Evolutionary conservation across 2,329 filamentous ascomycete genomes (phyloP), one percentile per base, ranked within the genome.

Genomic region (Hypomyces rosellus): DNA sequence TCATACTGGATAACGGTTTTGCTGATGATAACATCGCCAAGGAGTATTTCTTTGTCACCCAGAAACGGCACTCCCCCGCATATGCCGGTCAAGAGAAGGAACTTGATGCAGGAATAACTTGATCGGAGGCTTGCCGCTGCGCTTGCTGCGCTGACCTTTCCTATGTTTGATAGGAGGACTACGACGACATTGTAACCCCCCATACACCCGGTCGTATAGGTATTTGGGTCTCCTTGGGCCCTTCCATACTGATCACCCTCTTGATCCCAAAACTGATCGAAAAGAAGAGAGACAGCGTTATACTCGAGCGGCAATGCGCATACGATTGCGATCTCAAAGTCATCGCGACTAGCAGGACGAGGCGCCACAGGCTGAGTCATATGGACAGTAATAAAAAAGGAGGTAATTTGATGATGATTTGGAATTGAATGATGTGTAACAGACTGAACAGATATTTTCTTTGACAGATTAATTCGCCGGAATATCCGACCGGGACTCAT

Each of bases 21-120:
- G 48, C 64, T 65, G 34, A 68, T 55, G 9, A 69, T 52, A 0
- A 71, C 65, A 41, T 71, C 65, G 1, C 69, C 67, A 0, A 70
- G 52, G 0, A 65, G 25, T 0, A 61, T 48, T 33, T 63, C 57
- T 0, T 37, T 2, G 11, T 8, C 30, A 0, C 20, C 4, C 0
- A 33, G 42, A 0, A 34, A 20, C 1, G 70, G 69, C 4, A 68
- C 59, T 8, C 66, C 71, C 0, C 70, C 73, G 41, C 71, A 74
- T 2, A 74, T 61, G 0, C 72, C 72, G 3, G 68, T 65, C 0
- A 74, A 40, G 0, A 75, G 25, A 0, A 54, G 65, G 0, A 74
- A 54, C 22, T 57, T 62, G 4, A 75, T 50, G 2, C 51, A 50
- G 0, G 51, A 45, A 38, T 66, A 74, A 41, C 68, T 74, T 2